Conservation (phyloP, 2,329 filamentous ascomycete genomes). For the Alternaria ventricosa region DNA sequence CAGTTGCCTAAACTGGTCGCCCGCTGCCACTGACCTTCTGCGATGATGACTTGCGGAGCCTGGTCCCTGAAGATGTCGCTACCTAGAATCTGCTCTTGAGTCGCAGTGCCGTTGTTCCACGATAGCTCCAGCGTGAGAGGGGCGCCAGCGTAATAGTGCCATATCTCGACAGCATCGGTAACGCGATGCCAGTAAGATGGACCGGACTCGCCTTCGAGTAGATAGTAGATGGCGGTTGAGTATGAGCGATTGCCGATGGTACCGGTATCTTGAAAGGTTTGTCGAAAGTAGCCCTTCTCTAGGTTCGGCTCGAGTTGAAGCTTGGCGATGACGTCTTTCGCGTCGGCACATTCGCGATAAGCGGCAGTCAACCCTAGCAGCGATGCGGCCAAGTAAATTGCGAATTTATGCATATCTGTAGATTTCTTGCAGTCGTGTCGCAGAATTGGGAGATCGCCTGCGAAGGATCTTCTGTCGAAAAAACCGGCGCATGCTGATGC, state of each 20-base stretch:
- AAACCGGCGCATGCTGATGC: background rate
- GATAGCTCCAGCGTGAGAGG: slow-evolving; percentile 57
- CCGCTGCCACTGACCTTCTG: slow-evolving; percentile 55
- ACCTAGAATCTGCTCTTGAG: slow-evolving; percentile 47
- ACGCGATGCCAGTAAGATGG: slow-evolving; percentile 61
- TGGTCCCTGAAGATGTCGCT: slow-evolving; percentile 53
- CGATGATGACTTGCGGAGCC: slow-evolving; percentile 54
- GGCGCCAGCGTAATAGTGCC: slow-evolving; percentile 63
- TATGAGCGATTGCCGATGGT: slow-evolving; percentile 47
- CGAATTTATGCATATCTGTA: background rate
- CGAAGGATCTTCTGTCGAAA: background rate
- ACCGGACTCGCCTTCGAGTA: slow-evolving; percentile 53
- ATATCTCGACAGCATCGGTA: slow-evolving; percentile 57
- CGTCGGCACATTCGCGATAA: slow-evolving; percentile 16
- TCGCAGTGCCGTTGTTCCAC: slow-evolving; percentile 50
- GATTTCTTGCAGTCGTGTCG: background rate
- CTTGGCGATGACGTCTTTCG: slow-evolving; percentile 53
- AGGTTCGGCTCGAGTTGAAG: slow-evolving; percentile 54
- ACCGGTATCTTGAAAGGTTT: slow-evolving; percentile 55
- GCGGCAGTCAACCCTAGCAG: background rate
- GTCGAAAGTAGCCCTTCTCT: slow-evolving; percentile 59
- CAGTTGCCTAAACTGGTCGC: slow-evolving; percentile 56
- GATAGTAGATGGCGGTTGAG: slow-evolving; percentile 62
- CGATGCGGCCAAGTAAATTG: background rate
- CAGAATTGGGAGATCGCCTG: background rate